Evolutionary conservation across 768 basidiomycete genomes (phyloP).

Genomic region (Mrakia gelida): DNA sequence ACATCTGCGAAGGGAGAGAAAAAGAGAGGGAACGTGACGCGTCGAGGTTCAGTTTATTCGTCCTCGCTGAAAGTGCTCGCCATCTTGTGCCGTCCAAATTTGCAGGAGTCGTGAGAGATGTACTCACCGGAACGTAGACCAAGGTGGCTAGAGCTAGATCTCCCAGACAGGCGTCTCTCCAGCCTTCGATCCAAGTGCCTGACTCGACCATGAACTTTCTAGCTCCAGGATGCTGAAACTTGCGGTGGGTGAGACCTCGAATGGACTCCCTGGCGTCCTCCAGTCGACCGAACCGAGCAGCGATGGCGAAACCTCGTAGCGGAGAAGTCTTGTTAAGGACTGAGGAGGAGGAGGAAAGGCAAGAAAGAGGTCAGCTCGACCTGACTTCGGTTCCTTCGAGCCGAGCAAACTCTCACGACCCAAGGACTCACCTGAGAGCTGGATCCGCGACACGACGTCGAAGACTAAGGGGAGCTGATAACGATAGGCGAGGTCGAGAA

Average conservation of each 20-base stretch:
- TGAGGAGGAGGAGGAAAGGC: not conserved
- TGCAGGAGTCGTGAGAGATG: too few species aligned
- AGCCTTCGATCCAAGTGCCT: not conserved
- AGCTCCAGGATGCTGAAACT: constrained; percentile 1
- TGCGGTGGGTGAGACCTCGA: not conserved
- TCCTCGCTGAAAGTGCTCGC: not conserved
- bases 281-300: not conserved
- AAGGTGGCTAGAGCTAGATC: not conserved
- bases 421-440: not conserved
- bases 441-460: not conserved
- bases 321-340: not conserved
- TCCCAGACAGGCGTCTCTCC: not conserved
- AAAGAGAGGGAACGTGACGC: not conserved
- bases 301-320: constrained; percentile 3
- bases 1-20: not conserved
- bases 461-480: not conserved
- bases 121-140: constrained; percentile 1
- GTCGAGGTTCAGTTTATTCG: not conserved
- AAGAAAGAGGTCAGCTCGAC: not conserved
- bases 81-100: not conserved
- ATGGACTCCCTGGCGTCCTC: constrained; percentile 9
- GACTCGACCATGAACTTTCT: not conserved
- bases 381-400: not conserved
- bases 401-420: not conserved
- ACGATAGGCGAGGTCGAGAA: not conserved